Percentiles rank a stretch among this genome's conserved stretches.
Evolutionary conservation across 1,139 yeast genomes (phyloP).

Genomic region (Hansenula sp.): DNA sequence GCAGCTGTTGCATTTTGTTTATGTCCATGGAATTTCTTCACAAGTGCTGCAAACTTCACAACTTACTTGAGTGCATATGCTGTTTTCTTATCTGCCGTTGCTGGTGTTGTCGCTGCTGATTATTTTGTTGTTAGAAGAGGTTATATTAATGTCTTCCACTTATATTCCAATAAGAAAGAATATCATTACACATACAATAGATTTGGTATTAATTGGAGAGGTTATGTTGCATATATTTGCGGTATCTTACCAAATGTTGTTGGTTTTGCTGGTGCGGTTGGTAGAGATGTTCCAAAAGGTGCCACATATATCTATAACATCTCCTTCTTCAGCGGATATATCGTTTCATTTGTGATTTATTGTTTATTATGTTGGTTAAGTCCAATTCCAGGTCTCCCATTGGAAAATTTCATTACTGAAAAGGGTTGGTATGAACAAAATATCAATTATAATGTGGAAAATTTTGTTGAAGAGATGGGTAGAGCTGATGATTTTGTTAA

Average conservation of each 20-base stretch:
- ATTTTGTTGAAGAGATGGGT: conserved; percentile 1
- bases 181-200: conserved; percentile 28
- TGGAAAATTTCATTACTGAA: neutral
- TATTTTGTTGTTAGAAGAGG: conserved; percentile 28
- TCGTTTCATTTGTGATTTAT: conserved; percentile 23
- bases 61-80: conserved; percentile 34
- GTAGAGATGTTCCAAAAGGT: conserved; percentile 24
- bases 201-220: conserved; percentile 1
- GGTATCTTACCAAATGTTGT: conserved; percentile 31
- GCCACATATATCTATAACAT: conserved; percentile 30
- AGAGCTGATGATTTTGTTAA: conserved; percentile 2
- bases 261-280: conserved; percentile 30
- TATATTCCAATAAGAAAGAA: conserved; percentile 15
- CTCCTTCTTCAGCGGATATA: conserved; percentile 31
- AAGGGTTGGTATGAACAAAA: conserved; percentile 3
- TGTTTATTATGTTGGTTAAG: conserved; percentile 12
- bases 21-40: conserved; percentile 35
- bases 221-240: conserved; percentile 25
- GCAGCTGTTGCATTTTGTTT: conserved; percentile 31
- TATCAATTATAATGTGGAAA: neutral
- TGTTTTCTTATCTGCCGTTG: conserved; percentile 31
- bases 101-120: conserved; percentile 29
- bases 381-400: neutral
- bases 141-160: neutral
- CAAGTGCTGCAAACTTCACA: conserved; percentile 28